Evolutionary conservation across 2,329 filamentous ascomycete species (phyloP), one percentile per base, ranked within the genome.

Genomic region (Dothistroma pini): DNA sequence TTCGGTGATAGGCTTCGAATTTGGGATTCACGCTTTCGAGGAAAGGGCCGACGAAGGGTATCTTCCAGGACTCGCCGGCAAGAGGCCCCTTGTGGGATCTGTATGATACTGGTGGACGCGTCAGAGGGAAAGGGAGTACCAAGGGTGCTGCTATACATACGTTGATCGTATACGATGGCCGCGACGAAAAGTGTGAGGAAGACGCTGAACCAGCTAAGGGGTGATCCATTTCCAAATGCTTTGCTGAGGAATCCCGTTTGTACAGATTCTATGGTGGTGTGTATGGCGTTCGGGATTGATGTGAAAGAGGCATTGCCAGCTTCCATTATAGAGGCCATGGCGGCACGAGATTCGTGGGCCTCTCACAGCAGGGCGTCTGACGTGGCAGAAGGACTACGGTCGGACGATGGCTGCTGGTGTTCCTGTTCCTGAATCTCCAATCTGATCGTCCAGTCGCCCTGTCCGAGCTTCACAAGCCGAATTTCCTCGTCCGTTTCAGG

Each of bases 1-100:
- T 97, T 63, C 84, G 88, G 75, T 93, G 84, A 80, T 99, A 99
- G 72, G 93, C 86, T 63, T 89, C 86, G 75, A 97, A 97, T 72
- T 93, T 91, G 60, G 95, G 95, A 76, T 96, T 88, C 70, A 97
- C 82, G 31, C 92, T 96, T 74, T 97, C 82, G 60, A 97, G 83
- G 77, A 99, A 97, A 5, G 95, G 93, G n/a, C 95, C 95, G 75
- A 97, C 78, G 71, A 81, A 81, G 59, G 79, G 79, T 48, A 77
- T 74, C 68, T 81, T 81, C 73, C 75, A 77, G 29, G 73, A 63
- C n/a, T 79, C 78, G 22, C 79, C 79, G 16, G 75, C 76, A 61
- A 81, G 78, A 25, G 74, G 71, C 56, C 78, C 78, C 68, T 81
- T 81, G 54, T 76, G 72, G 64, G 69, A 74, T 67, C 80, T 74